Evolutionary conservation across 139 green algal genomes (phyloP), one percentile per base, ranked within the genome.

Genomic region (Volvox africanus): DNA sequence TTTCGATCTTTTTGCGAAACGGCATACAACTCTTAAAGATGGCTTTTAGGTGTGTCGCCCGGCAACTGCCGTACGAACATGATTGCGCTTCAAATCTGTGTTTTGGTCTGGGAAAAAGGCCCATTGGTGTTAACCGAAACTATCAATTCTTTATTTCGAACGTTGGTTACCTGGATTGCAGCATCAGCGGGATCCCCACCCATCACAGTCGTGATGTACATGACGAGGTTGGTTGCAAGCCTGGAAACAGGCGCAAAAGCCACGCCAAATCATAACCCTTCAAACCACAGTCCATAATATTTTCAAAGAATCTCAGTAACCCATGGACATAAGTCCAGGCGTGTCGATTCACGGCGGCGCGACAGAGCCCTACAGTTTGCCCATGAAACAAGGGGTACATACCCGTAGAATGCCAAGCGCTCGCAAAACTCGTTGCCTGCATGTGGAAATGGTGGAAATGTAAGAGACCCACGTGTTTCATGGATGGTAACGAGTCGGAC

Each of bases 341-440:
- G 26, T 68, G 50, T 26, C 80, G 50, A 86, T 35, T 71, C 50
- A 26, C 80, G 80, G 80, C 80, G 80, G 80, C 80, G 44, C 75
- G 75, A 81, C 75, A 81, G 75, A 32, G 20, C 71, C 75, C 62
- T 16, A 68, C 75, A n/a, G 67, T 18, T 5, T 36, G 5, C 69
- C 24, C n/a, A 86, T 0, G 0, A 21, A 30, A 17, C 28, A 30
- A 26, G 9, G 13, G 16, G 32, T 0, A 61, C 93, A 67, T 89
- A 95, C 90, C 97, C 97, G 93, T 99, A 98, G 88, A 96, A 99
- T 0, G 97, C 97, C 80, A 99, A 94, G 2, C 97, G 93, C 91
- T 99, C 97, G 87, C 97, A 99, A 30, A 99, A 97, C 92, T 99
- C 97, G 89, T 99, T 99, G 17, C 97, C 95, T 97, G 93, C 80